Base-by-base conservation (phyloP, 495 filamentous ascomycete genomes). In the Aspergillus homomorphus region DNA sequence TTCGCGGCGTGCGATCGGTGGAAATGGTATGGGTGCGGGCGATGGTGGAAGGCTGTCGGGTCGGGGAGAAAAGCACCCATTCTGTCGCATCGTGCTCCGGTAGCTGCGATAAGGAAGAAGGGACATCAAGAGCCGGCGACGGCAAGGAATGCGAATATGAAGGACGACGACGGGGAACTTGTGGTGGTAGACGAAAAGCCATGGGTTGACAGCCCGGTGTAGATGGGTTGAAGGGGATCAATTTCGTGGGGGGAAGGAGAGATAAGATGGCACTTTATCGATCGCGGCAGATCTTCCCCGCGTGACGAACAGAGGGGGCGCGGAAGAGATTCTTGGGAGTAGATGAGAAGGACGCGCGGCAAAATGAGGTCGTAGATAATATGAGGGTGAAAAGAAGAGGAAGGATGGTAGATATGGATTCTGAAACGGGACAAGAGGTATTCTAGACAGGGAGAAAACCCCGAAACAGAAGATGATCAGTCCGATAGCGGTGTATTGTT, bases 21-120 rank as follows among this genome's bases (percentile, higher is more conserved):
- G 90, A 91, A 55, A 84, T 86, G 12, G 88, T 82, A 64, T 87
- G 86, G 0, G 87, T 89, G 18, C 81, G 81, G 41, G 84, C 81
- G 46, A 82, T 84, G 22, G 77, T 80, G 7, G 86, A 84, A 41
- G 83, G 76, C 33, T 51, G 48, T 8, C 69, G 72, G 18, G 82
- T 77, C 4, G 92, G 91, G 12, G 91, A 91, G 75, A 98, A 98
- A 62, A 98, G 84, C 45, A 98, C 86, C 95, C 94, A 98, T 84
- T 96, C 92, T 68, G 92, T 86, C 4, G 90, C 84, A 51, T 96
- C 89, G 65, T 88, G 84, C 59, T 71, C 61, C 54, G 67, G 59
- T 62, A 68, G 74, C 21, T 80, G 72, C 4, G 65, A 49, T 5
- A 66, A 57, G 33, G 74, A 66, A 38, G 76, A 67, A 4, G 76